phyloP scores from a whole-genome alignment of 768 basidiomycete species.

The Tricholoma sp. region DNA sequence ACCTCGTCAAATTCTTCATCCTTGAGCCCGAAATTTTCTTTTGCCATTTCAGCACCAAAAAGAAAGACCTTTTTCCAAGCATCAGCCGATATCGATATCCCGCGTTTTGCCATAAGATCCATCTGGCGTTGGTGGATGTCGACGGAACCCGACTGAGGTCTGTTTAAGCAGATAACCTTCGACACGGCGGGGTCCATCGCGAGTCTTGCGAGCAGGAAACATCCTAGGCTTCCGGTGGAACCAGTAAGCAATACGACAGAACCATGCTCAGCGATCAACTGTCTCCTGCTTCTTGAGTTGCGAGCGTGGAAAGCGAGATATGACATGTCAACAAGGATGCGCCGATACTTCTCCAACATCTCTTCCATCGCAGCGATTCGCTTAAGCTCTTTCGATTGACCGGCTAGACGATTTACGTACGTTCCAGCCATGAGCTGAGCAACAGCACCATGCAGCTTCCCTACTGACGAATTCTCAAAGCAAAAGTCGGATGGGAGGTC shows the following conservation, averaged over 20 bases:
- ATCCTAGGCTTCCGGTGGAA: slow-evolving; percentile 34
- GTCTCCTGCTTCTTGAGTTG: slow-evolving; percentile 8
- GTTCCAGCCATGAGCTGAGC: slow-evolving; percentile 17
- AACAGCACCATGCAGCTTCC: slow-evolving; percentile 20
- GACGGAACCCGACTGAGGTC: slow-evolving; percentile 13
- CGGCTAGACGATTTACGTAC: neutral
- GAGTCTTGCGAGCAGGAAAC: slow-evolving; percentile 26
- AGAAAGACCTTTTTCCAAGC: slow-evolving; percentile 27
- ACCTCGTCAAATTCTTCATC: slow-evolving; percentile 22
- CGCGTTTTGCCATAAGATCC: slow-evolving; percentile 26
- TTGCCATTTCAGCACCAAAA: slow-evolving; percentile 22
- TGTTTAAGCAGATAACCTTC: slow-evolving; percentile 28
- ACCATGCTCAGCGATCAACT: slow-evolving; percentile 4
- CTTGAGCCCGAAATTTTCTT: slow-evolving; percentile 21
- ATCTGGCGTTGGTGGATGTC: slow-evolving; percentile 21
- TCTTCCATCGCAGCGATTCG: slow-evolving; percentile 23
- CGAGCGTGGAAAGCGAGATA: slow-evolving; percentile 11
- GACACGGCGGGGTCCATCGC: slow-evolving; percentile 20
- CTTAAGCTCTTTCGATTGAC: slow-evolving; percentile 7
- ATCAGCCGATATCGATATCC: slow-evolving; percentile 16
- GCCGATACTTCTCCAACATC: slow-evolving; percentile 24
- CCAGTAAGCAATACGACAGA: slow-evolving; percentile 31
- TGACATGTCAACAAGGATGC: slow-evolving; percentile 8
- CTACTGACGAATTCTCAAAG: slow-evolving; percentile 25
- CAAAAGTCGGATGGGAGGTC: slow-evolving; percentile 24